phyloP scores from a whole-genome alignment of 306 rosid genomes.

The Medicago truncatula region DNA sequence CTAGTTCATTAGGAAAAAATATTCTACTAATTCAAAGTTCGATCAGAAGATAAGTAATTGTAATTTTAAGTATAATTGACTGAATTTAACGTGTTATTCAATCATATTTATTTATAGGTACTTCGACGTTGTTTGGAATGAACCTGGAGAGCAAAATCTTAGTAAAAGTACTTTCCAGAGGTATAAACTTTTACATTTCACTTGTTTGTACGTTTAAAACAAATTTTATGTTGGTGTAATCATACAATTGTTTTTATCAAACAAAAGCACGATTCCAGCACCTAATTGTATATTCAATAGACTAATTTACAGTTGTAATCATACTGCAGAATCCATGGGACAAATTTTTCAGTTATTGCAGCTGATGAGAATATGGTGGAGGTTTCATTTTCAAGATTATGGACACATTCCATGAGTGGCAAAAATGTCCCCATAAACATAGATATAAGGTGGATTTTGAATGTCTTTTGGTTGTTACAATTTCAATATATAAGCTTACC shows the following conservation, averaged over 20 bases:
- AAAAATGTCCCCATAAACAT: slow-evolving; percentile 59
- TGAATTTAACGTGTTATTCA: neutral
- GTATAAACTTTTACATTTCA: slow-evolving; percentile 35
- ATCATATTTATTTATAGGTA: slow-evolving; percentile 55
- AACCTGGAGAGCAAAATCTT: slow-evolving; percentile 18
- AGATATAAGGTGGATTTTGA: slow-evolving; percentile 64
- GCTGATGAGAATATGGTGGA: slow-evolving; percentile 54
- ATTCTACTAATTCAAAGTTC: no score
- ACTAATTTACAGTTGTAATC: slow-evolving; percentile 21
- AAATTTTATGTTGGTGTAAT: neutral
- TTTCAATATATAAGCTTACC: slow-evolving; percentile 5
- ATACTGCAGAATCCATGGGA: slow-evolving; percentile 60
- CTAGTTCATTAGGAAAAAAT: no score
- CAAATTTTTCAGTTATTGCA: slow-evolving; percentile 47
- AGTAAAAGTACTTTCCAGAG: slow-evolving; percentile 32
- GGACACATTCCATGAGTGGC: slow-evolving; percentile 53
- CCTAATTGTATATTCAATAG: neutral
- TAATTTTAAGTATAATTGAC: no score
- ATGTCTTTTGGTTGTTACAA: neutral
- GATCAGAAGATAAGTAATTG: no score
- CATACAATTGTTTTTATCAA: neutral
- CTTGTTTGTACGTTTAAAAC: neutral
- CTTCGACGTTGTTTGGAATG: slow-evolving; percentile 74
- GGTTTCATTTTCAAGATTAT: slow-evolving; percentile 64
- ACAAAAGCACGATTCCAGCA: neutral